Evolutionary conservation across 352 stramenopile species (phyloP).

Genomic region (Elongisporangium prolatum): DNA sequence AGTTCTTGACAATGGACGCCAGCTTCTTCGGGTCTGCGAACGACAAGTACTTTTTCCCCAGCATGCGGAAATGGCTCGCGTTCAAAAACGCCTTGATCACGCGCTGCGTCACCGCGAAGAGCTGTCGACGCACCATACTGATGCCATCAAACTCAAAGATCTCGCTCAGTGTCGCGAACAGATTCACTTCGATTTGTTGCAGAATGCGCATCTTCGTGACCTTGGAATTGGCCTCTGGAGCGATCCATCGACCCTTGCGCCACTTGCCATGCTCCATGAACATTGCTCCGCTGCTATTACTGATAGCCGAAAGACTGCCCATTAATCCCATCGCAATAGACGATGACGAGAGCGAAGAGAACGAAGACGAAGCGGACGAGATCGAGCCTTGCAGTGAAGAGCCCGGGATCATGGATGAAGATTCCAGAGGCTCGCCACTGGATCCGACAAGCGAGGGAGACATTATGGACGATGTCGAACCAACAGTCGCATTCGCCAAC

Average conservation of each 20-base stretch:
- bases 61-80: constrained; percentile 74
- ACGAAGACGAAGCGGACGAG: too few relatives aligned
- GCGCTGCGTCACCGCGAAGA: constrained; percentile 79
- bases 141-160: constrained; percentile 86
- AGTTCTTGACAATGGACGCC: constrained; percentile 37
- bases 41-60: constrained; percentile 80
- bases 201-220: constrained; percentile 79
- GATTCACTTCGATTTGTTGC: constrained; percentile 73
- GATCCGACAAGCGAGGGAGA: not conserved
- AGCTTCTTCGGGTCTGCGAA: constrained; percentile 72
- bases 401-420: too few relatives aligned
- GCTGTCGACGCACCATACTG: constrained; percentile 70
- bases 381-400: too few relatives aligned
- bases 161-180: constrained; percentile 72
- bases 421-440: too few relatives aligned
- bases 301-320: not conserved
- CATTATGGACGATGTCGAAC: not conserved
- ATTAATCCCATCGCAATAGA: too few relatives aligned
- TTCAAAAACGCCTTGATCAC: constrained; percentile 80
- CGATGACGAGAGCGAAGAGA: too few relatives aligned
- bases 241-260: constrained; percentile 48
- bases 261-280: constrained; percentile 73
- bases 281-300: constrained; percentile 10
- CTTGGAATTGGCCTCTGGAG: constrained; percentile 62
- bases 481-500: constrained; percentile 21